A percentile compares a stretch with the other conserved stretches of the same genome.
These are phyloP conservation scores for Boletus vinaceobasis DNA, from an alignment of 768 basidiomycete genomes.

Conservation along the genomic window DNA sequence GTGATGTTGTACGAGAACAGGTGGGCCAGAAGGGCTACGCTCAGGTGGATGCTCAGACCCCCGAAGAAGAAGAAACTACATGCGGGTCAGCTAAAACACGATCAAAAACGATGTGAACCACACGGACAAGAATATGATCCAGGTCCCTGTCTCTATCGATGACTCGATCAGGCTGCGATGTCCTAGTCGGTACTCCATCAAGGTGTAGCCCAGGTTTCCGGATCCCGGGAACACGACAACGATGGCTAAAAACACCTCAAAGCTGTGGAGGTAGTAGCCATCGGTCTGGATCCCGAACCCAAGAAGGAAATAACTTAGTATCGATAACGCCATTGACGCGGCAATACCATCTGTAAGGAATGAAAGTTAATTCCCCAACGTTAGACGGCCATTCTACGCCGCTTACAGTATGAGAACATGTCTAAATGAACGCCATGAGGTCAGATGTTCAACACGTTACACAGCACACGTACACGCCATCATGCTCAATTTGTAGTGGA, in stretches of 20 bases:
- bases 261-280: constrained; percentile 72
- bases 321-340: constrained; percentile 54
- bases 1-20: constrained; percentile 57
- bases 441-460: neutral
- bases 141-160: constrained; percentile 21
- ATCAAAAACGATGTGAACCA: neutral
- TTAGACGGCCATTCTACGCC: neutral
- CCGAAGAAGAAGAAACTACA: constrained; percentile 52
- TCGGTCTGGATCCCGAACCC: constrained; percentile 72
- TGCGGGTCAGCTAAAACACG: neutral
- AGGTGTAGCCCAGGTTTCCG: constrained; percentile 66
- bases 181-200: constrained; percentile 72
- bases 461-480: constrained; percentile 42
- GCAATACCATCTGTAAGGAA: constrained; percentile 50
- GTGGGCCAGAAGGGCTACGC: constrained; percentile 53
- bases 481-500: constrained; percentile 77
- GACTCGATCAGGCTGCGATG: constrained; percentile 20
- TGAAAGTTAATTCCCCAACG: neutral
- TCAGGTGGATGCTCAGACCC: constrained; percentile 52
- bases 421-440: constrained; percentile 25
- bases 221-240: constrained; percentile 70
- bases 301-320: constrained; percentile 72
- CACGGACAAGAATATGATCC: constrained; percentile 37
- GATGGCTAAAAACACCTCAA: constrained; percentile 77
- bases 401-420: constrained; percentile 53